A percentile compares a stretch with the other conserved stretches of the same genome.
These are phyloP conservation scores for Stachybotrys elegans DNA, from an alignment of 2,329 filamentous ascomycete species.

Conservation along the genomic window DNA sequence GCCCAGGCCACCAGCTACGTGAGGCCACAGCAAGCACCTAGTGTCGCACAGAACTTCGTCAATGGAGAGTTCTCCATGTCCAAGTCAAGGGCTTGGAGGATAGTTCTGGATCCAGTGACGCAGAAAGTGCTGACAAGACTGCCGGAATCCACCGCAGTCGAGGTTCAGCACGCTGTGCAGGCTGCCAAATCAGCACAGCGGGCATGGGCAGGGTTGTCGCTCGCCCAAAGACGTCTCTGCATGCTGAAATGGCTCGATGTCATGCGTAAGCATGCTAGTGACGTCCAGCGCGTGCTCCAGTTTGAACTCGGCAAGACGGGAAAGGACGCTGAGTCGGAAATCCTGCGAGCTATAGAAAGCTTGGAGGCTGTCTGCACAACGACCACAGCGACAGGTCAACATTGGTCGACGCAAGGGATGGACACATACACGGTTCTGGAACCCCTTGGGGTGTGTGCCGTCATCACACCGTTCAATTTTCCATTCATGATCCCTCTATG, in stretches of 20 bases:
- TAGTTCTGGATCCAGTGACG: too few relatives aligned
- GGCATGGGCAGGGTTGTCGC: conserved; percentile 4
- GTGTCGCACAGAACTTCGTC: too few relatives aligned
- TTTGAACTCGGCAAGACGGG: conserved; percentile 15
- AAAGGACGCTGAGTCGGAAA: conserved; percentile 14
- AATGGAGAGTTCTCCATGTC: too few relatives aligned
- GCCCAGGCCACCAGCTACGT: too few relatives aligned
- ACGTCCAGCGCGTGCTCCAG: neutral
- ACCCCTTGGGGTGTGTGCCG: conserved; percentile 8
- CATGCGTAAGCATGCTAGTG: conserved; percentile 4
- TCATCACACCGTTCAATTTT: conserved; percentile 11
- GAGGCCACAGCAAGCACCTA: too few relatives aligned
- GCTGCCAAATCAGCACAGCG: conserved; percentile 8
- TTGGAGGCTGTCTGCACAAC: too few relatives aligned
- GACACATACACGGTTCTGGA: conserved; percentile 11
- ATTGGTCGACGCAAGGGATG: conserved; percentile 2
- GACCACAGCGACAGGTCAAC: conserved; percentile 7
- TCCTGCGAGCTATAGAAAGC: too few relatives aligned
- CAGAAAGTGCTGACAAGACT: conserved; percentile 15
- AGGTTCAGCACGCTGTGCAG: conserved; percentile 10
- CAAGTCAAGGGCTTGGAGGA: too few relatives aligned
- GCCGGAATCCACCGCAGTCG: conserved; percentile 14
- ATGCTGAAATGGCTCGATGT: conserved; percentile 5
- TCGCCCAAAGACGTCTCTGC: neutral
- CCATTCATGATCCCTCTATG: conserved; percentile 15